Conservation (phyloP, 2,329 filamentous ascomycete genomes). For the Trichoderma lentiforme region DNA sequence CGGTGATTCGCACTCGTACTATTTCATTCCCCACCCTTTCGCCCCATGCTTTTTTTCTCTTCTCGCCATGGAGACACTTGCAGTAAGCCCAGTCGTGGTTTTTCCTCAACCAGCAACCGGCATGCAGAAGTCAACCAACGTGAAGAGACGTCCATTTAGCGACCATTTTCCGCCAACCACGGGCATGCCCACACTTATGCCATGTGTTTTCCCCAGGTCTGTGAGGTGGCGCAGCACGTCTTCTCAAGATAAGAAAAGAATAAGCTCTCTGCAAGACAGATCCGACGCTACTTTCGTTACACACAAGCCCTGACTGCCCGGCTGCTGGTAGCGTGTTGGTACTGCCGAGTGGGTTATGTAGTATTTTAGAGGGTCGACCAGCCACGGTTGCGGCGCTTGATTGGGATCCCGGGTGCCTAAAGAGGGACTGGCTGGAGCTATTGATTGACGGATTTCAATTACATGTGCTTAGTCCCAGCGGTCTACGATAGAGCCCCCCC, state of each 20-base stretch:
- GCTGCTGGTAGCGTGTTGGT: not conserved
- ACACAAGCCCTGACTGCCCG: not conserved
- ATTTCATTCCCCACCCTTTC: not conserved
- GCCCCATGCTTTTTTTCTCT: not conserved
- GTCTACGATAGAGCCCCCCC: not conserved
- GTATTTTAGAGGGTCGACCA: not conserved
- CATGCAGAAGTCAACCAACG: not conserved
- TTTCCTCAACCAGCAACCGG: not conserved
- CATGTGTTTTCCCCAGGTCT: not conserved
- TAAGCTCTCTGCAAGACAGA: slow-evolving; percentile 9
- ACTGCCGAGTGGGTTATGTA: not conserved
- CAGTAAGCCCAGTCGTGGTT: not conserved
- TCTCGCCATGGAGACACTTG: not conserved
- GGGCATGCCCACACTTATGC: not conserved
- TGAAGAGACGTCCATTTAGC: not conserved
- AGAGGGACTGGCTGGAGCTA: not conserved
- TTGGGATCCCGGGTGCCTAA: not conserved
- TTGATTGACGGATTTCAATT: not conserved
- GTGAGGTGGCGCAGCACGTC: not conserved
- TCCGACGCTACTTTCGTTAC: not conserved
- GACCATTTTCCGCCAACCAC: not conserved
- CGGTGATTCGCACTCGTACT: not conserved
- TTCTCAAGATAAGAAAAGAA: slow-evolving; percentile 1
- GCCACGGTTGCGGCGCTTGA: not conserved
- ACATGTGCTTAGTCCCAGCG: not conserved